Evolutionary conservation across 31 red algal genomes (phyloP), one percentile per base, ranked within the genome.

Genomic region (Endocladia muricata): DNA sequence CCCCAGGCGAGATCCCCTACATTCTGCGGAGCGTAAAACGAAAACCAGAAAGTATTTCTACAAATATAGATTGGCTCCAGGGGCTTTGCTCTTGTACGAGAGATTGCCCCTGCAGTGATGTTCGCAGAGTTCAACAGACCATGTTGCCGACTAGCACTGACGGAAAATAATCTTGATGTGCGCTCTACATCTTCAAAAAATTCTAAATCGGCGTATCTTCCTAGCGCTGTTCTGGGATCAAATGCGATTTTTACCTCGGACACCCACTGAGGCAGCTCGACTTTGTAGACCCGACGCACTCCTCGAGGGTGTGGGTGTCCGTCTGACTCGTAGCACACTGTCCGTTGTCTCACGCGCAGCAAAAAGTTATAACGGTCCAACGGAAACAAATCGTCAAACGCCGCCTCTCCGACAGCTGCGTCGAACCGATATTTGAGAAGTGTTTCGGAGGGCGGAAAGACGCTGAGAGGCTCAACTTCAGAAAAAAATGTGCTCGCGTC

Each of bases 371-470:
- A 82, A 4, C 78, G 78, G 9, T 82, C 78, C 4, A 33, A 7
- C 1, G 64, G 64, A 44, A 72, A 82, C 1, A 67, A 31, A 72
- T 70, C 36, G 2, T 82, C 78, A 47, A 73, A 71, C 21, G 9
- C 37, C 9, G 52, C 78, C 5, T 64, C 23, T 11, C 66, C 78
- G 30, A 38, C 48, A 19, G 66, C 67, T 7, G 64, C 64, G 44
- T 82, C 63, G 29, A 82, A 82, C 5, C 63, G 63, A 35, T 82
- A 82, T 43, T 82, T 82, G 35, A 82, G 11, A 41, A 82, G 32
- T 44, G 72, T 47, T 37, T 82, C 78, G 7, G 43, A 2, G 6
- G 40, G 36, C 3, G 78, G 55, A 44, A 82, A 82, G 26, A 72
- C 41, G 11, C 66, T 55, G 13, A 71, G 54, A 9, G 64, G 78